Evolutionary conservation across 225 moss, liverwort and hornwort species (phyloP).

Genomic region (Lunularia cruciata): DNA sequence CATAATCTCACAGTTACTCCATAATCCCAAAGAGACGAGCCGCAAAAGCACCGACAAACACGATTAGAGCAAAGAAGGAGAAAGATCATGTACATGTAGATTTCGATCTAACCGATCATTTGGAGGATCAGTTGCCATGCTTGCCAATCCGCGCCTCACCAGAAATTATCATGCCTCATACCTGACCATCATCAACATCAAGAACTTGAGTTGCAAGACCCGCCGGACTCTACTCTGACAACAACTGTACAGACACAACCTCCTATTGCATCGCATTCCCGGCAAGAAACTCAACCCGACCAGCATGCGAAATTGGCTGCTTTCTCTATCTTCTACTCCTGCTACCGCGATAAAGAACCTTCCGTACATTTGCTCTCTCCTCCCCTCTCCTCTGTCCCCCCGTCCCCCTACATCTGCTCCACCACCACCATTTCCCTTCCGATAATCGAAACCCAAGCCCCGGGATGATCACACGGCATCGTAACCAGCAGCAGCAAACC

Average conservation of each 20-base stretch:
- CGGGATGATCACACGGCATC: background rate
- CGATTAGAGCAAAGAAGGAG: conserved; percentile 1
- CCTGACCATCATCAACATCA: conserved; percentile 17
- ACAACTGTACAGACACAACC: background rate
- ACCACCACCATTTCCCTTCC: background rate
- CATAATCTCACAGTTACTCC: background rate
- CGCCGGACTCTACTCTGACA: background rate
- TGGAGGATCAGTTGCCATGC: conserved; percentile 59
- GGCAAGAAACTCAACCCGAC: background rate
- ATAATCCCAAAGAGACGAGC: background rate
- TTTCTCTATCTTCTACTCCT: background rate
- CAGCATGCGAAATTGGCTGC: conserved; percentile 10
- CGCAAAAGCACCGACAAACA: background rate
- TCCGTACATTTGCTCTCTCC: background rate
- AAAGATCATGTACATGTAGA: conserved; percentile 42
- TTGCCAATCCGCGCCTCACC: conserved; percentile 46
- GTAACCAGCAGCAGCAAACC: too few relatives aligned
- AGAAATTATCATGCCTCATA: conserved; percentile 41
- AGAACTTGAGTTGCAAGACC: conserved; percentile 16
- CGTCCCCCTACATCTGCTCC: background rate
- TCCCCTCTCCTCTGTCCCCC: background rate
- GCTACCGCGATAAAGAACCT: conserved; percentile 2
- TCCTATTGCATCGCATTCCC: conserved; percentile 3
- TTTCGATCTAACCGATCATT: conserved; percentile 46
- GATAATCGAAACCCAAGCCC: background rate